A percentile compares a stretch with the other conserved stretches of the same genome.
Evolutionary conservation across 2,329 filamentous ascomycete species (phyloP).

Genomic region (Ascochyta viciae-villosae): DNA sequence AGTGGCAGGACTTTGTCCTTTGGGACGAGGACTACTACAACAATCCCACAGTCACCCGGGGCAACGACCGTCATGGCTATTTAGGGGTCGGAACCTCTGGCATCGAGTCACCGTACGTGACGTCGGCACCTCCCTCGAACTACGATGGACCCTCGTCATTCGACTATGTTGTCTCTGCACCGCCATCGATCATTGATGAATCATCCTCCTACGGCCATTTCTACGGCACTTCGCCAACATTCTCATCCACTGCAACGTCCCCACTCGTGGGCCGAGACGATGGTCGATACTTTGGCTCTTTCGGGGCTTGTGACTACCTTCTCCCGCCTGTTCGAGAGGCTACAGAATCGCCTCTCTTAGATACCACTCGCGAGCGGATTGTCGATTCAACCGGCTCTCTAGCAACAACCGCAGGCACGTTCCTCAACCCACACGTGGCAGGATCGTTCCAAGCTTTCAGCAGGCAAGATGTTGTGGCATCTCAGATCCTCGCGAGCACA

Average conservation of each 20-base stretch:
- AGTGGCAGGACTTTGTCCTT: slow-evolving; percentile 39
- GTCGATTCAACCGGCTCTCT: slow-evolving; percentile 28
- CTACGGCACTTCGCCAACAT: slow-evolving; percentile 35
- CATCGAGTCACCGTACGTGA: slow-evolving; percentile 6
- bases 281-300: slow-evolving; percentile 28
- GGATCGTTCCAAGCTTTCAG: slow-evolving; percentile 40
- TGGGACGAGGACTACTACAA: slow-evolving; percentile 43
- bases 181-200: slow-evolving; percentile 38
- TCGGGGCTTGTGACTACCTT: slow-evolving; percentile 32
- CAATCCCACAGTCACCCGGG: slow-evolving; percentile 3
- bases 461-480: slow-evolving; percentile 36
- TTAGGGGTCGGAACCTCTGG: slow-evolving; percentile 2
- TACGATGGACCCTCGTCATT: slow-evolving; percentile 35
- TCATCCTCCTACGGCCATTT: slow-evolving; percentile 33
- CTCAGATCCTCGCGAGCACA: slow-evolving; percentile 36
- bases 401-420: slow-evolving; percentile 29
- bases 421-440: slow-evolving; percentile 41
- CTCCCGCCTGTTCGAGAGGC: slow-evolving; percentile 24
- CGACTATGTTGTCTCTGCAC: slow-evolving; percentile 37
- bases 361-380: slow-evolving; percentile 33
- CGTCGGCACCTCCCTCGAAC: slow-evolving; percentile 35
- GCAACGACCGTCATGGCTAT: neutral
- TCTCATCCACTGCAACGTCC: slow-evolving; percentile 37
- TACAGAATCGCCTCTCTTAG: slow-evolving; percentile 31
- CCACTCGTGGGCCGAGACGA: slow-evolving; percentile 30